Evolutionary conservation across 352 stramenopile genomes (phyloP).

Genomic region (Globisporangium acanthophoron): DNA sequence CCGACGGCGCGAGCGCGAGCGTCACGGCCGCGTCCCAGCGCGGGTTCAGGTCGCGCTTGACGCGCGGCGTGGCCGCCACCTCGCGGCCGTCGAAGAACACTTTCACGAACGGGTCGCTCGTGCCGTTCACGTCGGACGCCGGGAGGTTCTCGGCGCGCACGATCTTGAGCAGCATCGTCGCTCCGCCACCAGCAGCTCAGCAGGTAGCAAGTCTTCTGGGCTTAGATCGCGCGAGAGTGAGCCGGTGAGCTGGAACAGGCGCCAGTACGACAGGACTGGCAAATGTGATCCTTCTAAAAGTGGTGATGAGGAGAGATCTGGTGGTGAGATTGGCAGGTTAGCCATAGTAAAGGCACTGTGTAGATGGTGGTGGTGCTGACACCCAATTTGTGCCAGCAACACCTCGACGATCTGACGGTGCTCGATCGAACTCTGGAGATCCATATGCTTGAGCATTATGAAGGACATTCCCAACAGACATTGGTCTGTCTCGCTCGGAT

Average conservation of each 20-base stretch:
- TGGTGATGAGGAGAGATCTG: too few relatives aligned
- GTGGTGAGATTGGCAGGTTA: too few relatives aligned
- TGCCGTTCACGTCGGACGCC: slow-evolving; percentile 50
- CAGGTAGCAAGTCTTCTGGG: neutral
- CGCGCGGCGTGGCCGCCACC: slow-evolving; percentile 53
- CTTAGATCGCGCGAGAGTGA: neutral
- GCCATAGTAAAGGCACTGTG: too few relatives aligned
- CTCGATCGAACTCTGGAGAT: too few relatives aligned
- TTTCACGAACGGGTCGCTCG: slow-evolving; percentile 70
- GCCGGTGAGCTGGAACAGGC: neutral
- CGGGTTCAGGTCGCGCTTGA: slow-evolving; percentile 69
- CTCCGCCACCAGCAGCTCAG: neutral
- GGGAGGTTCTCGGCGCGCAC: slow-evolving; percentile 70
- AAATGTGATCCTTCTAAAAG: too few relatives aligned
- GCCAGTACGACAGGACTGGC: too few relatives aligned
- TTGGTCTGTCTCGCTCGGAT: too few relatives aligned
- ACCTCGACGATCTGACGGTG: too few relatives aligned
- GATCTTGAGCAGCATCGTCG: slow-evolving; percentile 44
- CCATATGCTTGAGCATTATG: too few relatives aligned
- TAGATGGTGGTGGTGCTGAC: too few relatives aligned
- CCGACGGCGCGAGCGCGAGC: slow-evolving; percentile 48
- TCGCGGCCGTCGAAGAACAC: slow-evolving; percentile 75
- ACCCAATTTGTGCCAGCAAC: too few relatives aligned
- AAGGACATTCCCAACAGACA: too few relatives aligned
- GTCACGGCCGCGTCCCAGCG: slow-evolving; percentile 63